These are phyloP conservation scores for Harringtonia aguacate DNA, from an alignment of 2,329 filamentous ascomycete genomes.

Conservation along the genomic window DNA sequence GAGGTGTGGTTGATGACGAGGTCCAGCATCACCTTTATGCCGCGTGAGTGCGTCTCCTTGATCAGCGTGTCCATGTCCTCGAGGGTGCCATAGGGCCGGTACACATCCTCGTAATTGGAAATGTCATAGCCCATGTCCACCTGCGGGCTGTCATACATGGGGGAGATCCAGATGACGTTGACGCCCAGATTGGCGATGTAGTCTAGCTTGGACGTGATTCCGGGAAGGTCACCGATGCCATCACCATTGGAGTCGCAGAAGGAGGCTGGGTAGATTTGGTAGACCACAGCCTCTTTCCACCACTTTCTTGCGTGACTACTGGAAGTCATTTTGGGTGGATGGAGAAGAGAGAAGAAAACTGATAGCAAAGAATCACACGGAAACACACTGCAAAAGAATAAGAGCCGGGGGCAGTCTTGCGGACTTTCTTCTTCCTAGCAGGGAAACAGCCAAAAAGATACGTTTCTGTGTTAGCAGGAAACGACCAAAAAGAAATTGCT, in stretches of 20 bases:
- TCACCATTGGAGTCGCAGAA: constrained; percentile 45
- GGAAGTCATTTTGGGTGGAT: no score
- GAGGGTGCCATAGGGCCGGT: constrained; percentile 46
- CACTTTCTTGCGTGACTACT: no score
- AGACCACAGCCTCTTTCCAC: constrained; percentile 2
- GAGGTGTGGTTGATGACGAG: constrained; percentile 70
- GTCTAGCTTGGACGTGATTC: constrained; percentile 52
- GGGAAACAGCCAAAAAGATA: no score
- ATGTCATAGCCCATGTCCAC: constrained; percentile 53
- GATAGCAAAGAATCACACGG: no score
- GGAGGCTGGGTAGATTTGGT: constrained; percentile 38
- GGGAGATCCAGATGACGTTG: constrained; percentile 46
- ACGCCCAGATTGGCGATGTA: constrained; percentile 51
- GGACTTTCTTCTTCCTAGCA: no score
- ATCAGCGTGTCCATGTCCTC: constrained; percentile 53
- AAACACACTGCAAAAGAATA: no score
- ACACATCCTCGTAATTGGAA: constrained; percentile 45
- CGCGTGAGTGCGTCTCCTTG: constrained; percentile 43
- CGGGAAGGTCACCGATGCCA: constrained; percentile 53
- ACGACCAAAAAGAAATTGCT: no score
- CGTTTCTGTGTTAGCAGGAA: no score
- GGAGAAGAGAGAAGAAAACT: no score
- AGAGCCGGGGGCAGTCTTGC: no score
- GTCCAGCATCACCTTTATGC: constrained; percentile 50
- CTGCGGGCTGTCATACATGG: constrained; percentile 39